phyloP scores from a whole-genome alignment of 768 basidiomycete genomes.

The Termitomyces sp. region DNA sequence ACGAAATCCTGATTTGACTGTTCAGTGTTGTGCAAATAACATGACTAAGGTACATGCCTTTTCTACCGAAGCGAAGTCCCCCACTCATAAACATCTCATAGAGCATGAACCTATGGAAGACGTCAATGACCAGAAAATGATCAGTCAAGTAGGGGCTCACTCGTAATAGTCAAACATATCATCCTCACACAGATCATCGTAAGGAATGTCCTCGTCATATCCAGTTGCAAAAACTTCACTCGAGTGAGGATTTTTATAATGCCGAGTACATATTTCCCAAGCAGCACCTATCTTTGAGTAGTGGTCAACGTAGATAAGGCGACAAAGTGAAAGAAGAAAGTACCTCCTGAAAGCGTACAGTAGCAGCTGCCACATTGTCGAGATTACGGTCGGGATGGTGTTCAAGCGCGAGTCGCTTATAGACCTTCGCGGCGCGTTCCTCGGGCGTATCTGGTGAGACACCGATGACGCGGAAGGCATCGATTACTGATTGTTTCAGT shows the following conservation, averaged over 20 bases:
- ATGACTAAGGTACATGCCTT: constrained; percentile 19
- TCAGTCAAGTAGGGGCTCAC: constrained; percentile 11
- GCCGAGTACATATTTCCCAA: constrained; percentile 30
- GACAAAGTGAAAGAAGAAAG: constrained; percentile 1
- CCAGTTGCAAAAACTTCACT: constrained; percentile 15
- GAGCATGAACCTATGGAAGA: constrained; percentile 29
- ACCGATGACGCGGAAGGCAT: constrained; percentile 25
- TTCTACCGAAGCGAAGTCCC: constrained; percentile 22
- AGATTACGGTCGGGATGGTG: constrained; percentile 33
- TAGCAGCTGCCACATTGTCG: constrained; percentile 24
- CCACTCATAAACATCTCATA: constrained; percentile 25
- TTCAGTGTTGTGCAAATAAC: neutral
- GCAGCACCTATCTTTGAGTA: constrained; percentile 30
- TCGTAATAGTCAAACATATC: constrained; percentile 27
- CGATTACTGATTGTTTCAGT: constrained; percentile 23
- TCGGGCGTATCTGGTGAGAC: constrained; percentile 21
- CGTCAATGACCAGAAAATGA: constrained; percentile 2
- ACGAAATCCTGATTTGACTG: constrained; percentile 24
- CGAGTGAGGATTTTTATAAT: constrained; percentile 31
- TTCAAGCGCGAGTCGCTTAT: constrained; percentile 26
- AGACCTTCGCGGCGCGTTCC: constrained; percentile 23
- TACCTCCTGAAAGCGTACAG: constrained; percentile 32
- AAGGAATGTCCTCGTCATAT: neutral
- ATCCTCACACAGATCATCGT: constrained; percentile 21
- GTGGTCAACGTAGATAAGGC: constrained; percentile 11